Evolutionary conservation across 2,329 filamentous ascomycete species (phyloP).

Genomic region (Xylariaceae sp.): DNA sequence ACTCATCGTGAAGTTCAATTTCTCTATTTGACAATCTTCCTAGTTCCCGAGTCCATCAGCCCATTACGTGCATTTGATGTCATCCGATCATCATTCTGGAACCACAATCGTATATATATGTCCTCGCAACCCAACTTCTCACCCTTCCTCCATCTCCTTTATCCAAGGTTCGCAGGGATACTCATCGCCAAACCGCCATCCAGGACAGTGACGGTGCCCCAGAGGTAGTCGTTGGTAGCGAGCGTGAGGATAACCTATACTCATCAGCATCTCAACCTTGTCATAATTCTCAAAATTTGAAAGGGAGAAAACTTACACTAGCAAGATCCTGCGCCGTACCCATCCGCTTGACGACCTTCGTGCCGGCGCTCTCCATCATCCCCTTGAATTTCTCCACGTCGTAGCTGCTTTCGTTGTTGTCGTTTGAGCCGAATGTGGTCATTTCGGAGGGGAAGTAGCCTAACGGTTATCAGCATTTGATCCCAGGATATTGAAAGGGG

Average conservation of each 20-base stretch:
- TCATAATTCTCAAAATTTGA: not conserved
- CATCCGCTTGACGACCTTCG: conserved; percentile 24
- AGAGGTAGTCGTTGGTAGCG: conserved; percentile 29
- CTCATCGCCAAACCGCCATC: conserved; percentile 26
- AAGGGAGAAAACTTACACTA: conserved; percentile 21
- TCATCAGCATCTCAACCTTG: not conserved
- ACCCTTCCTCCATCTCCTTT: conserved; percentile 7
- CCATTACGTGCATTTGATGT: too few species aligned
- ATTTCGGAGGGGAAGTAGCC: conserved; percentile 31
- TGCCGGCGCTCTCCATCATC: conserved; percentile 19
- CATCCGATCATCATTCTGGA: too few species aligned
- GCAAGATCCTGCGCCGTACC: conserved; percentile 26
- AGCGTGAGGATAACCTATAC: conserved; percentile 24
- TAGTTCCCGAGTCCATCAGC: too few species aligned
- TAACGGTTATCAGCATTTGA: not conserved
- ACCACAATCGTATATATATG: too few species aligned
- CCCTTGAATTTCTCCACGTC: conserved; percentile 16
- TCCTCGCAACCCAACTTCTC: not conserved
- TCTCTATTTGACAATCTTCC: too few species aligned
- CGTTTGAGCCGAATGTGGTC: conserved; percentile 23
- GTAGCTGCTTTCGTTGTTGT: conserved; percentile 23
- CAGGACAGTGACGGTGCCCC: conserved; percentile 25
- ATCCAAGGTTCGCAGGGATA: conserved; percentile 18
- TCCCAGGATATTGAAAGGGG: too few species aligned
- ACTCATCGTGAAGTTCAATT: too few species aligned